These are phyloP conservation scores for Podaxis pistillaris DNA, from an alignment of 768 basidiomycete species.

Conservation along the genomic window DNA sequence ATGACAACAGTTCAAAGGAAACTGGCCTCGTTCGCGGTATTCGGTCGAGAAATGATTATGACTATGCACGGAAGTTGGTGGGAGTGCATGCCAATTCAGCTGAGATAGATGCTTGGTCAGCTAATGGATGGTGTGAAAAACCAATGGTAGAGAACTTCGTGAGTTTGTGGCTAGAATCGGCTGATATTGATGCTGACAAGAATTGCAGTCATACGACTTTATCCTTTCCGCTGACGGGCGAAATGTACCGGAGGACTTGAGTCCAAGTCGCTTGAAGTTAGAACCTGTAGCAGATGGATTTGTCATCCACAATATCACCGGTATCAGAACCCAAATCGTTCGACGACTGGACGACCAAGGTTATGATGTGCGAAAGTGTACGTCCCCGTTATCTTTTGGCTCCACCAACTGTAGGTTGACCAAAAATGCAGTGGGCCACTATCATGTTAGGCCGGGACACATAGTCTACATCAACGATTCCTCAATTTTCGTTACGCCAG, in stretches of 20 bases:
- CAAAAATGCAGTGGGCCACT: slow-evolving; percentile 65
- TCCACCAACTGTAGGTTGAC: slow-evolving; percentile 9
- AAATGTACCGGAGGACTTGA: slow-evolving; percentile 60
- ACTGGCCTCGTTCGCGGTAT: slow-evolving; percentile 64
- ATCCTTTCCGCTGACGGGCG: slow-evolving; percentile 64
- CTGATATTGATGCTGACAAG: background rate
- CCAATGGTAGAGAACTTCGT: slow-evolving; percentile 71
- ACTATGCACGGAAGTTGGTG: slow-evolving; percentile 77
- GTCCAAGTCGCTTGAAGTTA: slow-evolving; percentile 68
- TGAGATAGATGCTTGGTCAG: slow-evolving; percentile 61
- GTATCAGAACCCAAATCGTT: slow-evolving; percentile 75
- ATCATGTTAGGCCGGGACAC: slow-evolving; percentile 78
- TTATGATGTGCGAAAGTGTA: slow-evolving; percentile 83
- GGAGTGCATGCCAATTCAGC: slow-evolving; percentile 45
- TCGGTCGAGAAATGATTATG: slow-evolving; percentile 70
- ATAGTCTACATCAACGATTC: slow-evolving; percentile 78
- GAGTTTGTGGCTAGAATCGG: slow-evolving; percentile 24
- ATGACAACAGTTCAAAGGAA: slow-evolving; percentile 27
- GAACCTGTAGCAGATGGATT: slow-evolving; percentile 64
- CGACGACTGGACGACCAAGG: slow-evolving; percentile 80
- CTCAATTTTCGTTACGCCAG: slow-evolving; percentile 35
- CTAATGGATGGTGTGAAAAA: slow-evolving; percentile 72
- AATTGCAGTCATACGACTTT: slow-evolving; percentile 74
- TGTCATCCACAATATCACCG: slow-evolving; percentile 73
- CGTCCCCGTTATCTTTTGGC: slow-evolving; percentile 24